Evolutionary conservation across 495 filamentous ascomycete species (phyloP).

Genomic region (Trichodelitschia bisporula): DNA sequence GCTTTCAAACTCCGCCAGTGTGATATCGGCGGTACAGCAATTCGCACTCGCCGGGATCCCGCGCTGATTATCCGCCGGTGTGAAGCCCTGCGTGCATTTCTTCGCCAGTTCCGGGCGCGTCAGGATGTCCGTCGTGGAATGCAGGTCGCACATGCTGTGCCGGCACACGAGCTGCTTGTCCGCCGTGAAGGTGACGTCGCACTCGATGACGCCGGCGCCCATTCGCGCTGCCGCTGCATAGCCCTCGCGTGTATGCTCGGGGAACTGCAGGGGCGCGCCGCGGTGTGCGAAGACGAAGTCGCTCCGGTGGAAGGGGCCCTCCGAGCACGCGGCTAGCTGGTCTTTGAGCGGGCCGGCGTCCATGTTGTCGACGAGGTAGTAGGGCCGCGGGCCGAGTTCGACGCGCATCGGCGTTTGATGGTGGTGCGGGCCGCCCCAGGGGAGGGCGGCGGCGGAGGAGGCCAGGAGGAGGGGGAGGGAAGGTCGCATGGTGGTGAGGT

Average conservation of each 20-base stretch:
- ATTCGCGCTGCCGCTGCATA: constrained; percentile 27
- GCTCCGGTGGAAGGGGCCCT: constrained; percentile 19
- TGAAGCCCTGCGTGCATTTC: constrained; percentile 36
- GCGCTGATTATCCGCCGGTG: constrained; percentile 17
- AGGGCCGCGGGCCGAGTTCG: constrained; percentile 30
- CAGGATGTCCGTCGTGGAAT: constrained; percentile 39
- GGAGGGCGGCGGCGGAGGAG: no score
- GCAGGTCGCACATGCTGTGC: constrained; percentile 36
- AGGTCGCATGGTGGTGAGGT: no score
- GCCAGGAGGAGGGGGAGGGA: no score
- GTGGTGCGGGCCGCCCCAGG: no score
- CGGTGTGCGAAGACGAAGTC: constrained; percentile 31
- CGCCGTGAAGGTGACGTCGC: constrained; percentile 35
- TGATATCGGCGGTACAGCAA: constrained; percentile 41
- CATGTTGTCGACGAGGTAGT: constrained; percentile 34
- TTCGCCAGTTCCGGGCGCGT: constrained; percentile 23
- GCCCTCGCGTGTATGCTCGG: constrained; percentile 30
- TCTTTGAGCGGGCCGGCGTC: constrained; percentile 28
- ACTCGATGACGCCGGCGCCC: constrained; percentile 40
- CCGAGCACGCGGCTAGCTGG: constrained; percentile 26
- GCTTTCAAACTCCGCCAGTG: constrained; percentile 29
- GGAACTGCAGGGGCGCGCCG: constrained; percentile 32
- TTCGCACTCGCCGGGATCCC: constrained; percentile 21
- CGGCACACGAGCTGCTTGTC: constrained; percentile 36
- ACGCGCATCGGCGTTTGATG: constrained; percentile 8